phyloP scores from a whole-genome alignment of 2,329 filamentous ascomycete genomes.

The Venturia oleaginea region DNA sequence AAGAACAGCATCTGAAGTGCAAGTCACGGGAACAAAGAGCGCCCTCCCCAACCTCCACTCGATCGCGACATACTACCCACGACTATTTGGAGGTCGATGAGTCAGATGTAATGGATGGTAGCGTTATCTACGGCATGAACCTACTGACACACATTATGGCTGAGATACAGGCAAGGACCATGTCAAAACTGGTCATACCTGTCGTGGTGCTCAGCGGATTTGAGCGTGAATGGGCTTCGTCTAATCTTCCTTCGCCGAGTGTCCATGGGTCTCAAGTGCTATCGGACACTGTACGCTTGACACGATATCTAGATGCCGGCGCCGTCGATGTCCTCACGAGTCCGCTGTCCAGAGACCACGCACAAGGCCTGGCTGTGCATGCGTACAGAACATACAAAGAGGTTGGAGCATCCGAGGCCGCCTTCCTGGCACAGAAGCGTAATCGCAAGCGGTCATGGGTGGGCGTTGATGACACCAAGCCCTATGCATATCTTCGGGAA shows the following conservation, averaged over 20 bases:
- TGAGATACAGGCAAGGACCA: slow-evolving; percentile 31
- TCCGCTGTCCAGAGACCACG: slow-evolving; percentile 63
- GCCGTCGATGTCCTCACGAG: slow-evolving; percentile 78
- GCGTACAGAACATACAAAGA: slow-evolving; percentile 76
- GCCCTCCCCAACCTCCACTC: slow-evolving; percentile 29
- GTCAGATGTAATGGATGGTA: background rate
- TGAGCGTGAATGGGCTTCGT: slow-evolving; percentile 23
- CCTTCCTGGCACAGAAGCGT: slow-evolving; percentile 61
- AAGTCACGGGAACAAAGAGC: slow-evolving; percentile 32
- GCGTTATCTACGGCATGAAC: slow-evolving; percentile 32
- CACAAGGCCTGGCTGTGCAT: slow-evolving; percentile 70
- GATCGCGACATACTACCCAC: slow-evolving; percentile 20
- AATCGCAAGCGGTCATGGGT: slow-evolving; percentile 87
- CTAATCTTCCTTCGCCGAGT: slow-evolving; percentile 24
- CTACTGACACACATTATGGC: slow-evolving; percentile 33
- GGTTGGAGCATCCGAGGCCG: slow-evolving; percentile 62
- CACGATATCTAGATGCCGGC: slow-evolving; percentile 73
- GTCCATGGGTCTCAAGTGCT: slow-evolving; percentile 29
- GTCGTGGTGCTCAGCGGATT: slow-evolving; percentile 32
- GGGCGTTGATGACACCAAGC: slow-evolving; percentile 72
- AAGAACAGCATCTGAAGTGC: slow-evolving; percentile 32
- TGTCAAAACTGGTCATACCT: slow-evolving; percentile 32
- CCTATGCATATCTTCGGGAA: slow-evolving; percentile 81
- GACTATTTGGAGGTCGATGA: slow-evolving; percentile 31
- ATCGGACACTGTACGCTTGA: slow-evolving; percentile 46